Evolutionary conservation across 352 stramenopile genomes (phyloP).

Genomic region (Globisporangium camurandrum): DNA sequence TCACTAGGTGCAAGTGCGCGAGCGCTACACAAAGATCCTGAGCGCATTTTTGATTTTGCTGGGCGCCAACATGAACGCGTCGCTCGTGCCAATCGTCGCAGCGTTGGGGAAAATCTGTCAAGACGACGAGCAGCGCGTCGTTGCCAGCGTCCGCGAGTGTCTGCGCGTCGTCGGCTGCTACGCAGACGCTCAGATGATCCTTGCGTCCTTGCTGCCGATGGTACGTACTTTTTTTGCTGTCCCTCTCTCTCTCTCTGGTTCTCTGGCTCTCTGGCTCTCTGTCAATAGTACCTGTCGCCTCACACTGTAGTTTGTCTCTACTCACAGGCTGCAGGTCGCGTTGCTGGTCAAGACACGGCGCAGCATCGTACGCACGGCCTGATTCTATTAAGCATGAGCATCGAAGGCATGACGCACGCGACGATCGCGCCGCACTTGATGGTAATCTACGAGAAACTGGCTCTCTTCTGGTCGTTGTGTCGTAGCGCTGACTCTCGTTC

Average conservation of each 20-base stretch:
- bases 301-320: too few relatives aligned
- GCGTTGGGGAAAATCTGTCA: slow-evolving; percentile 66
- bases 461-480: background rate
- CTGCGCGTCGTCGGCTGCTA: slow-evolving; percentile 60
- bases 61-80: slow-evolving; percentile 60
- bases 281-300: too few relatives aligned
- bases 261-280: background rate
- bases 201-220: slow-evolving; percentile 68
- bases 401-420: slow-evolving; percentile 62
- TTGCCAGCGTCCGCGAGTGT: slow-evolving; percentile 55
- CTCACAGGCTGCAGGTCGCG: slow-evolving; percentile 33
- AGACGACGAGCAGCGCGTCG: slow-evolving; percentile 60
- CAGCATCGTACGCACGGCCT: slow-evolving; percentile 75
- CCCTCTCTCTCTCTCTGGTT: background rate
- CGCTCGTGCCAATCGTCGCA: slow-evolving; percentile 65
- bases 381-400: slow-evolving; percentile 71
- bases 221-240: slow-evolving; percentile 7
- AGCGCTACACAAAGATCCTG: slow-evolving; percentile 65
- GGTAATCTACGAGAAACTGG: slow-evolving; percentile 12
- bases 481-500: background rate
- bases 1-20: slow-evolving; percentile 51
- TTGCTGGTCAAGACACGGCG: slow-evolving; percentile 66
- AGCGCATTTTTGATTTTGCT: slow-evolving; percentile 61
- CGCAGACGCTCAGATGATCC: slow-evolving; percentile 63
- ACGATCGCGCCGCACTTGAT: slow-evolving; percentile 58